Evolutionary conservation across 306 rosid species (phyloP).

Genomic region (Cucumis cinereus): DNA sequence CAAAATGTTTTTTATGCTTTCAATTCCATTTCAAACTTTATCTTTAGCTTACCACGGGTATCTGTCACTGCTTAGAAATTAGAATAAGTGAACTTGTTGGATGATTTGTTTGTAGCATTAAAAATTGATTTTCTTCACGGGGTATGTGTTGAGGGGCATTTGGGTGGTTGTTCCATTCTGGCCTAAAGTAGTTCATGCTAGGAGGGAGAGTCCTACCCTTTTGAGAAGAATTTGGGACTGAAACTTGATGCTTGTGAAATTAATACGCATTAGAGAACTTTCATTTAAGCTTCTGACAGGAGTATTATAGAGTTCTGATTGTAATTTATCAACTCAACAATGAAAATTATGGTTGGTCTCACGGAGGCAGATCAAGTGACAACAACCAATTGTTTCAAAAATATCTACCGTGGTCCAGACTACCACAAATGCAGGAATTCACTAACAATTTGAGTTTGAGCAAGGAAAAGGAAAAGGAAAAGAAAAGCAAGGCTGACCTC

Average conservation of each 20-base stretch:
- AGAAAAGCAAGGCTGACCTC: conserved; percentile 30
- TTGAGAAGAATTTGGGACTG: neutral
- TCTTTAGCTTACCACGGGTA: too few relatives aligned
- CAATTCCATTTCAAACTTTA: too few relatives aligned
- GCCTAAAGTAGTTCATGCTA: neutral
- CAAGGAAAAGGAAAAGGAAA: neutral
- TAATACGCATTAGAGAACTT: neutral
- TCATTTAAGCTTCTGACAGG: neutral
- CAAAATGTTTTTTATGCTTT: too few relatives aligned
- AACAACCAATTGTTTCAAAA: neutral
- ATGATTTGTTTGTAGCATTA: too few relatives aligned
- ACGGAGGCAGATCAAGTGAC: neutral
- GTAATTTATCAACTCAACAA: neutral
- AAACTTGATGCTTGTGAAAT: neutral
- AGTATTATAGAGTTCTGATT: neutral
- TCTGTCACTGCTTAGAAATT: too few relatives aligned
- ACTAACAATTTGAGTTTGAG: neutral
- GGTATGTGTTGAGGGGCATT: neutral
- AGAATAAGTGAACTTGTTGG: too few relatives aligned
- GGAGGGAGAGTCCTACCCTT: neutral
- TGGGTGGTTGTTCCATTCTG: neutral
- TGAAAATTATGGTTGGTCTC: neutral
- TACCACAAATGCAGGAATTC: neutral
- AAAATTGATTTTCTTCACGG: too few relatives aligned
- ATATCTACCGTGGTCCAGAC: neutral